Percentiles rank a stretch among this genome's conserved stretches.
These are phyloP conservation scores for Penicillium parvum DNA, from an alignment of 495 filamentous ascomycete species.

Conservation along the genomic window DNA sequence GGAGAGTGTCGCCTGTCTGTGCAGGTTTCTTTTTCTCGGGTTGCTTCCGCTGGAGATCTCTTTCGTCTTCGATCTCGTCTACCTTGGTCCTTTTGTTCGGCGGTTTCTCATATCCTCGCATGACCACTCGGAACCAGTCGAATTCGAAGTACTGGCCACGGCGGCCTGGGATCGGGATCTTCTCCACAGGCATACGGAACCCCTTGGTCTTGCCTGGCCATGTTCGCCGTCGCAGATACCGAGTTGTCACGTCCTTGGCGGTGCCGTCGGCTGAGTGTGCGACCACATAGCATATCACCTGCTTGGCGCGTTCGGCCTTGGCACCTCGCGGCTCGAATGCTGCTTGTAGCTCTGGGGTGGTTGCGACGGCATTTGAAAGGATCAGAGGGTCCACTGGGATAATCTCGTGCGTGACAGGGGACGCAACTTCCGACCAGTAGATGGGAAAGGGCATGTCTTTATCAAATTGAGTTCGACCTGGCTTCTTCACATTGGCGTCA, in stretches of 20 bases:
- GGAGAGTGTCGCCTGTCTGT: slow-evolving; percentile 72
- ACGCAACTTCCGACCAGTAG: slow-evolving; percentile 92
- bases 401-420: slow-evolving; percentile 69
- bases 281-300: slow-evolving; percentile 88
- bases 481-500: slow-evolving; percentile 1
- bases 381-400: slow-evolving; percentile 75
- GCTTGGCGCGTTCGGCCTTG: slow-evolving; percentile 78
- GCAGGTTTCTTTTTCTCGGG: slow-evolving; percentile 63
- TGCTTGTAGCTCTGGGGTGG: slow-evolving; percentile 63
- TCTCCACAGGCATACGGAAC: slow-evolving; percentile 68
- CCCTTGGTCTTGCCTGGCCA: slow-evolving; percentile 93
- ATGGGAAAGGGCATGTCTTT: slow-evolving; percentile 73
- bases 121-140: slow-evolving; percentile 82
- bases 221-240: slow-evolving; percentile 79
- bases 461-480: slow-evolving; percentile 45
- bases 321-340: slow-evolving; percentile 78
- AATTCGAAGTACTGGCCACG: slow-evolving; percentile 67
- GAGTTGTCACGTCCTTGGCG: slow-evolving; percentile 90
- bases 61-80: slow-evolving; percentile 73
- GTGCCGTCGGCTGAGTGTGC: slow-evolving; percentile 80
- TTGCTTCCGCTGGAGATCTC: slow-evolving; percentile 67
- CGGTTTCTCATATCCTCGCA: slow-evolving; percentile 67
- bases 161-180: slow-evolving; percentile 70
- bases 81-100: slow-evolving; percentile 55
- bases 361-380: slow-evolving; percentile 60